Percentiles rank a stretch among this genome's conserved stretches.
Conservation (phyloP, 1,139 yeast species). For the Pichia sp. region DNA sequence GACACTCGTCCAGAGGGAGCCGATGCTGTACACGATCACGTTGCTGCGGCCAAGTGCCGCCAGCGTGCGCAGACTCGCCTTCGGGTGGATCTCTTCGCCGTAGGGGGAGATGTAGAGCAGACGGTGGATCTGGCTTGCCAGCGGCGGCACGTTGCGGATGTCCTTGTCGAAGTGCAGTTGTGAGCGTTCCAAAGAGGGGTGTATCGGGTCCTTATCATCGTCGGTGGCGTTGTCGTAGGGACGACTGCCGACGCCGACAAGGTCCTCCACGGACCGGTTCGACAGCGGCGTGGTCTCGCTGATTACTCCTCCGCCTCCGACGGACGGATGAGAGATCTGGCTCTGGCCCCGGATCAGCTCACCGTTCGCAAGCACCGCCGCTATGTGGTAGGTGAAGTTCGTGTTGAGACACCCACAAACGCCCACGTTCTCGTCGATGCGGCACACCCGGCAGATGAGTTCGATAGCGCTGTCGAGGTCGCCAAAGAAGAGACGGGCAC, state of each 20-base stretch:
- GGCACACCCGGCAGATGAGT: slow-evolving; percentile 62
- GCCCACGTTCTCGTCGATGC: slow-evolving; percentile 50
- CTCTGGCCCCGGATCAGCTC: slow-evolving; percentile 86
- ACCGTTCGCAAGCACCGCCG: slow-evolving; percentile 71
- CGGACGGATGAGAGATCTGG: slow-evolving; percentile 80
- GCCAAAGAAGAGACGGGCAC: slow-evolving; percentile 77
- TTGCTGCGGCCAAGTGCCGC: slow-evolving; percentile 50
- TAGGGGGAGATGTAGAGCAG: slow-evolving; percentile 82
- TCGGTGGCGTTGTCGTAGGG: too few relatives aligned
- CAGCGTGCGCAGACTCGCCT: slow-evolving; percentile 63
- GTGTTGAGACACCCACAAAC: slow-evolving; percentile 84
- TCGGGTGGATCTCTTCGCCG: slow-evolving; percentile 82
- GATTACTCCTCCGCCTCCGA: not conserved
- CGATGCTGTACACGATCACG: slow-evolving; percentile 71
- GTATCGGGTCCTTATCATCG: slow-evolving; percentile 37
- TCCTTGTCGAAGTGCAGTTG: slow-evolving; percentile 67
- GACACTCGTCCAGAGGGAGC: slow-evolving; percentile 83
- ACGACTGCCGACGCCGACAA: too few relatives aligned
- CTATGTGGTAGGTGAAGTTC: slow-evolving; percentile 79
- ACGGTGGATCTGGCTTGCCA: slow-evolving; percentile 70
- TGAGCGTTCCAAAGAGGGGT: slow-evolving; percentile 71
- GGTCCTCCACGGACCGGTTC: slow-evolving; percentile 1
- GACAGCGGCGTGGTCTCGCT: too few relatives aligned
- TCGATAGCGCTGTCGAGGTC: slow-evolving; percentile 83
- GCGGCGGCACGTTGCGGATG: slow-evolving; percentile 43